Base-by-base conservation (phyloP, 129 eudicot species). In the Lactuca sativa region DNA sequence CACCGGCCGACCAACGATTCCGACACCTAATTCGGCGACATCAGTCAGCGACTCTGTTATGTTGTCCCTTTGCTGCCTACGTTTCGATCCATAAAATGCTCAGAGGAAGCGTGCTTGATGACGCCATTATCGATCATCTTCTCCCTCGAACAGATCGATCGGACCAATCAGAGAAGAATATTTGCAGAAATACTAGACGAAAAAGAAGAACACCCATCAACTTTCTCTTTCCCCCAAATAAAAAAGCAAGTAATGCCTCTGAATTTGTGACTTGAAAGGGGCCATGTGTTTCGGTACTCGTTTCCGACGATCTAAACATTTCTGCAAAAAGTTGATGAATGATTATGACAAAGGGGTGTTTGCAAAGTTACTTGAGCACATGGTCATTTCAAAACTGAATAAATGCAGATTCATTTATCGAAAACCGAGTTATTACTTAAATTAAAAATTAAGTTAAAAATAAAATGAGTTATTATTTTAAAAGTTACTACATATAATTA, bases 71-170 rank as follows among this genome's bases (percentile, higher is more conserved):
- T 66, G 73, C 21, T 66, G 73, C 33, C 72, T 30, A 14, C 51
- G 63, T 14, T 68, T 11, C 34, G 54, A 69, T 69, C 65, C 55
- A 53, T 73, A 62, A 37, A 62, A 62, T 15, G 43, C 25, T 56
- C 64, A 37, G 72, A 62, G 64, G 63, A 74, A 75, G 90, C 95
- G 95, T 88, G 95, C 83, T 77, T 66, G 41, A 66, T 80, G 62
- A 73, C 79, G 81, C 67, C 87, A 87, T 86, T 77, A 77, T 69
- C 72, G 62, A 77, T 69, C 72, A 57, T 65, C 65, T 9, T 73
- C 70, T 47, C 41, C 66, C 66, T 68, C 53, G 49, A 48, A 49
- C 40, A 17, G 14, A 71, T 51, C 38, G 13, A 74, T 25, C 57
- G 43, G 58, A 56, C 59, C 70, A 61, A 69, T 69, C 48, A 38